A percentile compares a stretch with the other conserved stretches of the same genome.
Conservation (phyloP, 2,329 filamentous ascomycete genomes). For the Aureobasidium lini region DNA sequence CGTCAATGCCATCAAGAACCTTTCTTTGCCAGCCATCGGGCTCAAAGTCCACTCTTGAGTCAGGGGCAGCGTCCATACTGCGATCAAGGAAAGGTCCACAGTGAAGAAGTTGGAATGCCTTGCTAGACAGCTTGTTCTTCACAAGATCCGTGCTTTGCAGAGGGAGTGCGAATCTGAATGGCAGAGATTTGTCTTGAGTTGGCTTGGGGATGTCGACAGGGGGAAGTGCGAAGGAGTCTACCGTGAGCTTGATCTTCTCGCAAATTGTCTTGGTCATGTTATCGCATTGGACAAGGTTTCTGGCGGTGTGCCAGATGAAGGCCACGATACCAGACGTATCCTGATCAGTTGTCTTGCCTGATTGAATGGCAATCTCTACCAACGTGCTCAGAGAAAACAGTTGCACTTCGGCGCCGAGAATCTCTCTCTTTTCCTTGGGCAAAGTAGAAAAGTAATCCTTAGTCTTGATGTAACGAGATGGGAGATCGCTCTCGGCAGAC, state of each 20-base stretch:
- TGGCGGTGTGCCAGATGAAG: conserved; percentile 39
- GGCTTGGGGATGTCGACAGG: conserved; percentile 25
- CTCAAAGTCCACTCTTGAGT: conserved; percentile 62
- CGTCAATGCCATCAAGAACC: conserved; percentile 67
- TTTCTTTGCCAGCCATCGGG: conserved; percentile 71
- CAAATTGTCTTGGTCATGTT: conserved; percentile 37
- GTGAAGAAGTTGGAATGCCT: conserved; percentile 59
- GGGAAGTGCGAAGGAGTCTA: conserved; percentile 34
- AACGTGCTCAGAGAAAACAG: conserved; percentile 45
- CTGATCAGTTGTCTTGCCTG: conserved; percentile 29
- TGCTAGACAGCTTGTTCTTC: conserved; percentile 32
- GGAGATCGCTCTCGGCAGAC: conserved; percentile 37
- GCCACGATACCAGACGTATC: conserved; percentile 36
- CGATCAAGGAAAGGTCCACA: conserved; percentile 69
- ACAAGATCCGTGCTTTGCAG: conserved; percentile 22
- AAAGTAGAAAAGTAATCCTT: conserved; percentile 42
- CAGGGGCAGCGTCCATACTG: conserved; percentile 60
- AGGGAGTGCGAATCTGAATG: conserved; percentile 37
- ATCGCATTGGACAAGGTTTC: conserved; percentile 30
- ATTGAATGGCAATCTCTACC: conserved; percentile 41
- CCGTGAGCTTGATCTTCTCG: conserved; percentile 29
- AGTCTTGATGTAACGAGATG: conserved; percentile 42
- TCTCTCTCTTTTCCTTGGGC: conserved; percentile 31
- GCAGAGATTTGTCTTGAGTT: conserved; percentile 33
- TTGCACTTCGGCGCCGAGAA: conserved; percentile 39